These are phyloP conservation scores for Phytophthora europaea DNA, from an alignment of 352 stramenopile genomes.

Conservation along the genomic window DNA sequence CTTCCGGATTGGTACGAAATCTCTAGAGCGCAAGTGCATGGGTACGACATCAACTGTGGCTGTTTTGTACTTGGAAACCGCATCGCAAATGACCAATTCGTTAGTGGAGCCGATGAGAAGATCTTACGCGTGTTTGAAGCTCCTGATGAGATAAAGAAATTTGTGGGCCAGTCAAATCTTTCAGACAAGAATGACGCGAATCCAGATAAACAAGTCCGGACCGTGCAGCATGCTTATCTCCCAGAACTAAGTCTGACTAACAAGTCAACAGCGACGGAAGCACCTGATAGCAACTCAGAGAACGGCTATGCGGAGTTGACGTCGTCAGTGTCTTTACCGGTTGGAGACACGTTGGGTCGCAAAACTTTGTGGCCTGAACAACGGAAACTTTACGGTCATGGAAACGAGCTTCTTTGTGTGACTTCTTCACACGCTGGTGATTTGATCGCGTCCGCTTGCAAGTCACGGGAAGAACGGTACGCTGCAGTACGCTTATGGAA, in stretches of 20 bases:
- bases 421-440: conserved; percentile 60
- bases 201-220: not conserved
- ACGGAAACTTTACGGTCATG: conserved; percentile 84
- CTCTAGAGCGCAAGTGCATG: conserved; percentile 81
- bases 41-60: conserved; percentile 85
- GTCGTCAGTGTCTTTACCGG: conserved; percentile 45
- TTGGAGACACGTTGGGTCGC: conserved; percentile 67
- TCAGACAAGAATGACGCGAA: not conserved
- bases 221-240: conserved; percentile 70
- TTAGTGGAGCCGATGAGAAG: conserved; percentile 87
- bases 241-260: conserved; percentile 84
- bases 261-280: conserved; percentile 46
- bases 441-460: conserved; percentile 76
- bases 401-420: conserved; percentile 83
- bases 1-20: conserved; percentile 65
- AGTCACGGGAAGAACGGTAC: conserved; percentile 76
- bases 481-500: conserved; percentile 76
- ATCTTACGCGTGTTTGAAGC: conserved; percentile 83
- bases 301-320: conserved; percentile 40
- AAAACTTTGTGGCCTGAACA: conserved; percentile 84
- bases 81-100: conserved; percentile 56
- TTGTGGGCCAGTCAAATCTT: conserved; percentile 38
- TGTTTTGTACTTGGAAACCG: conserved; percentile 48
- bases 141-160: conserved; percentile 55
- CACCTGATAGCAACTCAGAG: not conserved